Base-by-base conservation (phyloP, 1,284 basidiomycete genomes). In the Peniophora sp. region DNA sequence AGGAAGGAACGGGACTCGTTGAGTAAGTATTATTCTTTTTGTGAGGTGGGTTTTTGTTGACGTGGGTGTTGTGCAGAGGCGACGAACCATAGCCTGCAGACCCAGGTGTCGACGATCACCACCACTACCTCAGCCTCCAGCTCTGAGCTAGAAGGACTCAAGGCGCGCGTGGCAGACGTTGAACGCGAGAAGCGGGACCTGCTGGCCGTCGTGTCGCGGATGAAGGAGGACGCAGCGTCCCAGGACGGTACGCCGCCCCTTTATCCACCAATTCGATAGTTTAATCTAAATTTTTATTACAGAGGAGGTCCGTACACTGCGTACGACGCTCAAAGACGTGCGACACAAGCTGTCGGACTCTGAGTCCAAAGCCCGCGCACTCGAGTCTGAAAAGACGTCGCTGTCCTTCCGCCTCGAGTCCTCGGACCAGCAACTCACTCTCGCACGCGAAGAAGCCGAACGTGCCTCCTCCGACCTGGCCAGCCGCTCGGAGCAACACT, bases 171-270 rank as follows among this genome's bases (percentile, higher is more conserved):
- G 2, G 83, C 87, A 3, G 83, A 89, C 58, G 75, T 76, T 1
- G 87, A 91, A 57, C 74, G 82, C 45, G 89, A 92, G 69, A 92
- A 91, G 64, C 78, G 87, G 24, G 87, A 90, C 55, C 73, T 92
- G 48, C 70, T 92, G 36, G 75, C 73, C 36, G 82, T 89, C 22
- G 78, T 91, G 10, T 87, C 81, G 62, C 75, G 86, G 49, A 63
- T 89, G 52, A 83, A 86, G 63, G 79, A 86, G 57, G 89, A 91
- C 56, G 69, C 72, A 46, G 60, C 74, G 14, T 80, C 86, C 60
- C 76, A 82, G 50, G 85, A 89, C 58, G 84, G 83, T 85, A 50
- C 49, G 66, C 55, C 16, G 8, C 10, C 16, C 47, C 22, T 35
- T 53, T 39, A 17, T 38, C 45, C 47, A 47, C 23, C 38, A 16